A percentile compares a stretch with the other conserved stretches of the same genome.
Conservation (phyloP, 2,329 filamentous ascomycete species). For the Gyromitra esculenta region DNA sequence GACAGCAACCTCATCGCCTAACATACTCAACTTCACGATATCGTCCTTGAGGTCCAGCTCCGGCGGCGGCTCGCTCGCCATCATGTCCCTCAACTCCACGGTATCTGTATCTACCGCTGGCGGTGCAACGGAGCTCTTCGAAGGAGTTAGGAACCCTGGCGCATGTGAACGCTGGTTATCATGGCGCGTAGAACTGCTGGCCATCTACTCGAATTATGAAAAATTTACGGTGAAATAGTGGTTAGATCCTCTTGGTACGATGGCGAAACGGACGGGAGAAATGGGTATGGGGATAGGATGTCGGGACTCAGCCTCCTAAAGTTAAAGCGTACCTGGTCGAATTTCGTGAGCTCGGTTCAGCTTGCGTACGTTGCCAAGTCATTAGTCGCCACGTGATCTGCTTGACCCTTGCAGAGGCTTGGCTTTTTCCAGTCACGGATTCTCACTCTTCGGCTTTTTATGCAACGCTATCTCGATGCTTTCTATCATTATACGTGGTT, state of each 20-base stretch:
- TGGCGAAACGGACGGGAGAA: conserved; percentile 13
- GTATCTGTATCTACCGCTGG: conserved; percentile 53
- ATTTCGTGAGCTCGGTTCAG: conserved; percentile 32
- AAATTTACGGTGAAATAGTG: conserved; percentile 1
- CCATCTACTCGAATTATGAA: conserved; percentile 41
- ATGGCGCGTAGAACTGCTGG: conserved; percentile 47
- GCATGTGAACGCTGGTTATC: conserved; percentile 47
- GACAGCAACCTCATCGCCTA: conserved; percentile 86
- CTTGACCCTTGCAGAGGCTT: conserved; percentile 7
- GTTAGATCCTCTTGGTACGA: conserved; percentile 12
- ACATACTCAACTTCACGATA: conserved; percentile 91
- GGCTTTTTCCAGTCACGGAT: conserved; percentile 2
- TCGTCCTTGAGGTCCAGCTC: conserved; percentile 69
- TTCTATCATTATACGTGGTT: too few species aligned
- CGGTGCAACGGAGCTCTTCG: conserved; percentile 52
- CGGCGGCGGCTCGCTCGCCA: conserved; percentile 59
- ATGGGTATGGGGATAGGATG: conserved; percentile 13
- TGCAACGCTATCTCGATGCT: too few species aligned
- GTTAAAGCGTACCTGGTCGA: conserved; percentile 31
- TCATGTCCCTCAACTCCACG: conserved; percentile 57
- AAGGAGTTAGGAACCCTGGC: conserved; percentile 49
- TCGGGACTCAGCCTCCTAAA: conserved; percentile 21
- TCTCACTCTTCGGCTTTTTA: conserved; percentile 15
- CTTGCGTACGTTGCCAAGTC: conserved; percentile 36
- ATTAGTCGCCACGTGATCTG: conserved; percentile 12